Conservation (phyloP, 2,329 filamentous ascomycete species). For the Huntiella savannae region DNA sequence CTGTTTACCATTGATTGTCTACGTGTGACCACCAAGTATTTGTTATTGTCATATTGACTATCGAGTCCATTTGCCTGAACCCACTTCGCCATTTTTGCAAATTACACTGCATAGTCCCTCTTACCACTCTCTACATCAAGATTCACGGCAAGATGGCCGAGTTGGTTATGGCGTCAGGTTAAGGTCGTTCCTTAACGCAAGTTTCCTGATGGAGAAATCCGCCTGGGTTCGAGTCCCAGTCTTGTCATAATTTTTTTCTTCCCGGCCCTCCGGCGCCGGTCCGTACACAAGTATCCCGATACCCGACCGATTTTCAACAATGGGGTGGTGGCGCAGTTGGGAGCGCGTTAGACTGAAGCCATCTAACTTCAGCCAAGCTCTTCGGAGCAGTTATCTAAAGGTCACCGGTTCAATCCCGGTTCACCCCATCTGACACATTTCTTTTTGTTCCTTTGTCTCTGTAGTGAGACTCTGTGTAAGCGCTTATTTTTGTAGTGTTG, state of each 20-base stretch:
- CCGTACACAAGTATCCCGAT: conserved; percentile 7
- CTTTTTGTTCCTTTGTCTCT: conserved; percentile 2
- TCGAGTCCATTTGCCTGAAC: no score
- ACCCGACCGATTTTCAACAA: background rate
- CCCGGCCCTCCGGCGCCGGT: no score
- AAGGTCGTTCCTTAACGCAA: conserved; percentile 15
- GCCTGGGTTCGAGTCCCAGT: conserved; percentile 12
- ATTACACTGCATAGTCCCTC: background rate
- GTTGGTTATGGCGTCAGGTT: conserved; percentile 21
- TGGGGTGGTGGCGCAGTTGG: conserved; percentile 10
- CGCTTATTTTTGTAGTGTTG: no score
- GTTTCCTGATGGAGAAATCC: conserved; percentile 12
- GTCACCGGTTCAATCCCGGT: conserved; percentile 10
- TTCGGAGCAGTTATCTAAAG: conserved; percentile 10
- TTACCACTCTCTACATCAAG: background rate
- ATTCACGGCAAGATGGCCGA: conserved; percentile 20
- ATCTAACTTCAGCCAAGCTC: conserved; percentile 12
- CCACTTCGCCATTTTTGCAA: no score
- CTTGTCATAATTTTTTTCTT: conserved; percentile 9
- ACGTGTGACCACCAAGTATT: no score
- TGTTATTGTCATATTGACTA: no score
- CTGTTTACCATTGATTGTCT: no score
- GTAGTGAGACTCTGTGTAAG: background rate
- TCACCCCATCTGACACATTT: conserved; percentile 3
- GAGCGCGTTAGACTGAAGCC: conserved; percentile 9